Base-by-base conservation (phyloP, 2,329 filamentous ascomycete genomes). In the Talaromyces sp. region DNA sequence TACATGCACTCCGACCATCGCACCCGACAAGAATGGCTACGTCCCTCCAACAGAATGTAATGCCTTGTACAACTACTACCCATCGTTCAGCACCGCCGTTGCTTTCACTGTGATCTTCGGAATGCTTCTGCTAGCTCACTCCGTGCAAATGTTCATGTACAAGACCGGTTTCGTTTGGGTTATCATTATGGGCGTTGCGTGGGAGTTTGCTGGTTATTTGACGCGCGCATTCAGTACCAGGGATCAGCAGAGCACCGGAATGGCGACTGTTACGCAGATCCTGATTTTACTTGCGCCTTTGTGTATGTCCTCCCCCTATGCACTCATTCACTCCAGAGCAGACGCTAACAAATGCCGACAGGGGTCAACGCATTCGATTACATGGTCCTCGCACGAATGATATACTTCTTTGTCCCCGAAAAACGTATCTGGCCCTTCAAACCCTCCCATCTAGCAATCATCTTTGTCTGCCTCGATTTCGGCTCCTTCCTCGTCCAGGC, bases 281-380 rank as follows among this genome's bases (percentile, higher is more conserved):
- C 70, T 85, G 6, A 77, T 84, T 43, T 72, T 84, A 1, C 73
- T 83, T 4, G 78, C 80, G 0, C 77, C 77, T 10, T 52, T 64
- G 14, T 64, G 62, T 64, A 59, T 33, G 62, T 63, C 19, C 13
- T 11, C 11, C 8, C 8, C 33, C 2, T 37, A 37, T 13, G 10
- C 35, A 13, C 13, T 37, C 27, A 8, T 1, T 8, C 35, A 13
- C 3, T 37, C 9, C 9, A 37, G 5, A 37, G 35, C 9, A 37
- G 11, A 8, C 13, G 27, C 58, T 60, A 22, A 60, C 13, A 7
- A 16, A 9, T 22, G 16, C 63, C 39, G 7, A 45, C 47, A 64
- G 62, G 62, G 62, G 66, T 83, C n/a, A 83, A 83, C 65, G 80
- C 80, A 2, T 83, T 80, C 66, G 76, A 77, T 31, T 83, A 82